phyloP scores from a whole-genome alignment of 2,329 filamentous ascomycete species.

The Talaromyces amestolkiae region DNA sequence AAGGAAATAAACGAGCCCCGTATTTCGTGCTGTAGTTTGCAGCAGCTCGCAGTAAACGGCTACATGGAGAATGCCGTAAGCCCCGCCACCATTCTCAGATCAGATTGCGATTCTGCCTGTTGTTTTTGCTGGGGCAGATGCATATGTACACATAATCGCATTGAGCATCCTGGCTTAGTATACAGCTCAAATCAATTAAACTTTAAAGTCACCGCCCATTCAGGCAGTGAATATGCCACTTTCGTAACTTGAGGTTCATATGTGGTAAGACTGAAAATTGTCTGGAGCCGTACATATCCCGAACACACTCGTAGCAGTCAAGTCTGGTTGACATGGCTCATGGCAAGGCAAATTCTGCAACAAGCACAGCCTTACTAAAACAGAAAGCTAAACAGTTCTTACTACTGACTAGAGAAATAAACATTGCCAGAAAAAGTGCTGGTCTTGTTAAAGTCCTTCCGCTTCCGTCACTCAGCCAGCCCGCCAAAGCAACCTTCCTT shows the following conservation, averaged over 20 bases:
- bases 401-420: neutral
- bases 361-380: neutral
- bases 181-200: neutral
- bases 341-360: neutral
- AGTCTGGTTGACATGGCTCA: neutral
- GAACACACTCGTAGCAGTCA: neutral
- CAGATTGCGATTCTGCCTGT: neutral
- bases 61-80: neutral
- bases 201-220: neutral
- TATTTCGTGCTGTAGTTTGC: neutral
- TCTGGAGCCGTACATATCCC: neutral
- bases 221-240: neutral
- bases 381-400: neutral
- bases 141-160: neutral
- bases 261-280: neutral
- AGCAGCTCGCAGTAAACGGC: neutral
- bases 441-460: neutral
- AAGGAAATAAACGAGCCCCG: neutral
- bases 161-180: neutral
- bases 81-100: neutral
- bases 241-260: neutral
- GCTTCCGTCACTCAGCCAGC: constrained; percentile 8
- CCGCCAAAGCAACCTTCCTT: neutral
- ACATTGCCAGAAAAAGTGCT: neutral
- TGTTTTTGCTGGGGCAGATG: neutral